Base-by-base conservation (phyloP, 2,329 filamentous ascomycete species). In the Pseudocercospora pini-densiflorae region DNA sequence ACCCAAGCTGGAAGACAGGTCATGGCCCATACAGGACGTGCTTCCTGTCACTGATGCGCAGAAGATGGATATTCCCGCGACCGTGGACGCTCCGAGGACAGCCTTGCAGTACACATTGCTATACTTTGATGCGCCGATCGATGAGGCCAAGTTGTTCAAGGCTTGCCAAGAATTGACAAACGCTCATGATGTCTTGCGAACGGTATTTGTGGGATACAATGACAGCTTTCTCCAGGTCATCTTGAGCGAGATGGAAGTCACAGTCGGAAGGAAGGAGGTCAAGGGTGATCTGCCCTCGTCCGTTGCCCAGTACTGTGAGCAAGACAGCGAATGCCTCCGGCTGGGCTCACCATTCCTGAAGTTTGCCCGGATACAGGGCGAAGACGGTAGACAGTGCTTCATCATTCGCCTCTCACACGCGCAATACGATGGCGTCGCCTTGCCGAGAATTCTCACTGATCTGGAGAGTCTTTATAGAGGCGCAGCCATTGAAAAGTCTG, bases 391-490 rank as follows among this genome's bases (percentile, higher is more conserved):
- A 4, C 66, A 73, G 61, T 69, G 66, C 19, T 67, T 78, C 16
- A 64, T 75, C 6, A 63, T 78, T 21, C 71, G 77, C 5, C 51
- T 78, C 3, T 77, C 76, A 40, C 77, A 79, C 59, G 76, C 75
- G 3, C 77, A 78, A 60, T 79, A 78, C 54, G 77, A 79, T 79
- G 81, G 45, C 87, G 83, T 70, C 83, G 87, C 67, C 84, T 43
- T 72, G 14, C 70, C 70, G 0, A 86, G 62, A 86, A 89, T 91
- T 0, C 78, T 91, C 1, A 81, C 87, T 29, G 79, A 85, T 16
- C 78, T 91, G 1, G 72, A 81, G 10, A 81, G 83, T 0, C 80
- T 86, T 5, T 78, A 78, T 65, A n/a, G 53, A n/a, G 62, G 62
- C 14, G 21, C 19, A 23, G 8, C 19, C 5, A 14, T 24, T 24